Percentiles rank a stretch among this genome's conserved stretches.
phyloP scores from a whole-genome alignment of 768 basidiomycete genomes.

The Serendipita vermifera region DNA sequence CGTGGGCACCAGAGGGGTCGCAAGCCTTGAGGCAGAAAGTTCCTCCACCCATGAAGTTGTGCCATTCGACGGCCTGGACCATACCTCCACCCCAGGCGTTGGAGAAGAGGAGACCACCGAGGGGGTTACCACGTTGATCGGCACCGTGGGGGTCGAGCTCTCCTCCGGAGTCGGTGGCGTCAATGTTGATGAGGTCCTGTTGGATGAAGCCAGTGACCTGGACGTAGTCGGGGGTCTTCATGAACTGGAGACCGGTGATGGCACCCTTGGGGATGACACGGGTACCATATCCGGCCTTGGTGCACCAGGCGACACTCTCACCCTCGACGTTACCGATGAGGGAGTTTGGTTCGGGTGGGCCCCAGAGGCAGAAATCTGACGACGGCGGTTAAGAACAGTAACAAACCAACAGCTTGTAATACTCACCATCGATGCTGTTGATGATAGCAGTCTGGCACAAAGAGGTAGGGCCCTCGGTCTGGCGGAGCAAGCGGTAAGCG shows the following conservation, averaged over 20 bases:
- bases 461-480: constrained; percentile 10
- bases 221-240: constrained; percentile 61
- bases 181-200: constrained; percentile 31
- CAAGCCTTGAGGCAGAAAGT: constrained; percentile 25
- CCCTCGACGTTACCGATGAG: constrained; percentile 55
- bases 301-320: constrained; percentile 67
- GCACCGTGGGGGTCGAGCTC: constrained; percentile 32
- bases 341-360: constrained; percentile 37
- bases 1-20: constrained; percentile 18
- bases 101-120: constrained; percentile 28
- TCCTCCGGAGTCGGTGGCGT: constrained; percentile 27
- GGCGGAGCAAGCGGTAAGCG: neutral
- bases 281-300: constrained; percentile 56
- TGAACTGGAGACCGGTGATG: constrained; percentile 54
- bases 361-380: constrained; percentile 62
- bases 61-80: constrained; percentile 17
- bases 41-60: constrained; percentile 22
- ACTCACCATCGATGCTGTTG: constrained; percentile 18
- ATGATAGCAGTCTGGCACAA: neutral
- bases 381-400: constrained; percentile 17
- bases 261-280: constrained; percentile 58
- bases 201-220: constrained; percentile 49
- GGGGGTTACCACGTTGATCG: constrained; percentile 24
- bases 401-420: constrained; percentile 18
- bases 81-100: constrained; percentile 22